Percentiles rank a stretch among this genome's conserved stretches.
Conservation (phyloP, 2,329 filamentous ascomycete genomes). For the Uncinocarpus reesii region DNA sequence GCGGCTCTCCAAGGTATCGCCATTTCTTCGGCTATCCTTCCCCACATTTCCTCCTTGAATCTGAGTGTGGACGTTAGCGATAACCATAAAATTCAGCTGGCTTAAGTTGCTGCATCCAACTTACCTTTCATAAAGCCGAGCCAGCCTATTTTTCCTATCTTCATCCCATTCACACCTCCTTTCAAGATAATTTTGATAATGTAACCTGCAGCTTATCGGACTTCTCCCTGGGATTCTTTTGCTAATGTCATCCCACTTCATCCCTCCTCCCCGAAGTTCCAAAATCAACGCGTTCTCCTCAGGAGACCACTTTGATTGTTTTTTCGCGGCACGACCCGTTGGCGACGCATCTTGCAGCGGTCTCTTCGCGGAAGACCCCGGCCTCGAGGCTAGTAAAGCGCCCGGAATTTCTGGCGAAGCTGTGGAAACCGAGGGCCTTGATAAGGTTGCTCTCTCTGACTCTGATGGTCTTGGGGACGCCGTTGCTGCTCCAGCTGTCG, state of each 20-base stretch:
- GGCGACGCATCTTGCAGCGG: conserved; percentile 5
- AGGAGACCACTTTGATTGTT: conserved; percentile 92
- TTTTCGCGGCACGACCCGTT: conserved; percentile 56
- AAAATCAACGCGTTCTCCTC: conserved; percentile 93
- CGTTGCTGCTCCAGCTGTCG: conserved; percentile 6
- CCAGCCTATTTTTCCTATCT: conserved; percentile 93
- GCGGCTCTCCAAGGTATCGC: conserved; percentile 88
- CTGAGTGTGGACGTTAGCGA: conserved; percentile 39
- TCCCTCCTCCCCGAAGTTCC: conserved; percentile 74
- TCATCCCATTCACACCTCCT: conserved; percentile 91
- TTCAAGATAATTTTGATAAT: conserved; percentile 97
- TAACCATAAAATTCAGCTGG: background rate
- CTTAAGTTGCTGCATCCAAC: background rate
- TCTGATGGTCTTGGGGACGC: conserved; percentile 7
- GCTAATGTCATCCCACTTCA: conserved; percentile 99
- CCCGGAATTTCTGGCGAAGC: conserved; percentile 7
- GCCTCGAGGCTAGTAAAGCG: background rate
- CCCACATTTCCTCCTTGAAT: conserved; percentile 98
- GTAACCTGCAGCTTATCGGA: conserved; percentile 83
- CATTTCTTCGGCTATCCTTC: conserved; percentile 90
- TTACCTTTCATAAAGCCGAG: conserved; percentile 87
- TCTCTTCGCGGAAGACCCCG: conserved; percentile 7
- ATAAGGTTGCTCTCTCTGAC: background rate
- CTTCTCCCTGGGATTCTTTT: conserved; percentile 82
- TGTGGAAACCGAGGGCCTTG: conserved; percentile 2